Percentiles rank a stretch among this genome's conserved stretches.
phyloP scores from a whole-genome alignment of 2,329 filamentous ascomycete genomes.

The Xylaria digitata region DNA sequence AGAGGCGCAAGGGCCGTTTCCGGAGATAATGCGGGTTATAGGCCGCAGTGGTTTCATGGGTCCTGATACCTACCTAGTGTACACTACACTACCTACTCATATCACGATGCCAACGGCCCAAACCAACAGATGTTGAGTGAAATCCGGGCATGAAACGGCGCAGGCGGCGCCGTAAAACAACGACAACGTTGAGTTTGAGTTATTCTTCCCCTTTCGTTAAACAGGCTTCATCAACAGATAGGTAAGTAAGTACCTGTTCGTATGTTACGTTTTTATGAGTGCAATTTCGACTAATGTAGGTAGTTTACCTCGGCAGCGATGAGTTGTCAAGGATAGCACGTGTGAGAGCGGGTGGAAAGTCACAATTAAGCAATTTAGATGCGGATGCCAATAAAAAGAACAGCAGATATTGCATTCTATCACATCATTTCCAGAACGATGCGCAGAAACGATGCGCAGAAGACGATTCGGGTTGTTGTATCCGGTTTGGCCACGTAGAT shows the following conservation, averaged over 20 bases:
- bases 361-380: neutral
- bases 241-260: neutral
- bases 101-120: slow-evolving; percentile 6
- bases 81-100: too few relatives aligned
- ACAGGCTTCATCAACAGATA: neutral
- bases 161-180: slow-evolving; percentile 2
- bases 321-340: neutral
- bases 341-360: neutral
- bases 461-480: slow-evolving; percentile 6
- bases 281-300: neutral
- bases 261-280: neutral
- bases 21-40: slow-evolving; percentile 26
- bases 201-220: neutral
- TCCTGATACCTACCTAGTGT: slow-evolving; percentile 12
- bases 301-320: neutral
- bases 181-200: neutral
- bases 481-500: slow-evolving; percentile 10
- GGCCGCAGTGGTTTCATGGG: slow-evolving; percentile 15
- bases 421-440: slow-evolving; percentile 20
- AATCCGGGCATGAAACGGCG: neutral
- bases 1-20: slow-evolving; percentile 3
- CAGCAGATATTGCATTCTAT: slow-evolving; percentile 1
- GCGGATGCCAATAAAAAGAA: slow-evolving; percentile 1
- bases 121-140: neutral
- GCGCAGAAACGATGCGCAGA: neutral